Percentiles rank a stretch among this genome's conserved stretches.
Conservation (phyloP, 371 early-diverging fungal genomes). For the Syncephalis plumigaleata region DNA sequence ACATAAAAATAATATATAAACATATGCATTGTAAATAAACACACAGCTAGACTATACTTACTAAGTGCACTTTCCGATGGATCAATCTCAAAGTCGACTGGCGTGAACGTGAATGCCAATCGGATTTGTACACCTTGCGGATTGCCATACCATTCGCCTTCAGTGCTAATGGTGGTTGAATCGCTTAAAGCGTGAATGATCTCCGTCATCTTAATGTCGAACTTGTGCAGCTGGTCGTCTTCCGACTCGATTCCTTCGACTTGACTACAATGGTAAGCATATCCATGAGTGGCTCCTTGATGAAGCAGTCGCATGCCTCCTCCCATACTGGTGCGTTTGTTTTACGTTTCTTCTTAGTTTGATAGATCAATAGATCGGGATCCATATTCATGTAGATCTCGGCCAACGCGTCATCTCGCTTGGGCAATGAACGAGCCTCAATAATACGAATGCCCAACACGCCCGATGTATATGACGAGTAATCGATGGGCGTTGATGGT, state of each 20-base stretch:
- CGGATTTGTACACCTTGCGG: conserved; percentile 15
- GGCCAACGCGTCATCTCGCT: conserved; percentile 16
- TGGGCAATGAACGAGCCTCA: conserved; percentile 15
- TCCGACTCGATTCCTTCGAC: background rate
- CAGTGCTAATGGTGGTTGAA: background rate
- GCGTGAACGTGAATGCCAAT: conserved; percentile 23
- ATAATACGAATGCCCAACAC: conserved; percentile 15
- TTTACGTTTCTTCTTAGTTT: conserved; percentile 15
- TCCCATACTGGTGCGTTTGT: conserved; percentile 19
- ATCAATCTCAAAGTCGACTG: conserved; percentile 16
- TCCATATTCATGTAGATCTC: conserved; percentile 13
- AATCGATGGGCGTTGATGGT: conserved; percentile 17
- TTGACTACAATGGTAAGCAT: conserved; percentile 15
- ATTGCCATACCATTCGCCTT: background rate
- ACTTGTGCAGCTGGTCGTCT: background rate
- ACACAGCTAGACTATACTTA: conserved; percentile 4
- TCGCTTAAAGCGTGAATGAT: background rate
- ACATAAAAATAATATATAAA: background rate
- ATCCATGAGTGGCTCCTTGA: conserved; percentile 16
- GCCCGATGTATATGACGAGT: conserved; percentile 17
- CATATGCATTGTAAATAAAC: conserved; percentile 6
- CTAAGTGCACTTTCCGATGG: conserved; percentile 24
- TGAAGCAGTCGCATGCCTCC: conserved; percentile 17
- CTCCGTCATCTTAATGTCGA: background rate
- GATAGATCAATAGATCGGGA: conserved; percentile 3